Evolutionary conservation across 1,284 basidiomycete species (phyloP), one percentile per base, ranked within the genome.

Genomic region (Ustilago nuda): DNA sequence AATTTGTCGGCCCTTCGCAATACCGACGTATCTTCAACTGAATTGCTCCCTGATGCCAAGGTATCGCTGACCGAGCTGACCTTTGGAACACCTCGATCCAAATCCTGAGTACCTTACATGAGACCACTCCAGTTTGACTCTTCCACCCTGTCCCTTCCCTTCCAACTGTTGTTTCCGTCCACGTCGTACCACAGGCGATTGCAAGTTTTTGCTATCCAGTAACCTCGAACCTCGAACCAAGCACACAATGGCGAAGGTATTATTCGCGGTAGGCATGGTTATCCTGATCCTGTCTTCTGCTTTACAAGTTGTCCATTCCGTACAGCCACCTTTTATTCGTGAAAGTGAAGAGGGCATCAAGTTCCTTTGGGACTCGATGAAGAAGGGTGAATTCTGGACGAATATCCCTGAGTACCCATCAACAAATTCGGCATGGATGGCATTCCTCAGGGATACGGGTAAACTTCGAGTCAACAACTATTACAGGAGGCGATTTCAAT

Each of bases 291-390:
- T 41, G 13, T 1, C 15, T 1, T 15, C 39, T 41, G 39, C 15
- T 27, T 15, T 30, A 8, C 5, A 27, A 6, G 13, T 50, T 5
- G 23, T 19, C 7, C 19, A 12, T 17, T 11, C 46, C 19, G 6
- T 27, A 27, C 9, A 4, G 6, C 46, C 46, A 5, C n/a, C 27
- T 12, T 5, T 52, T 30, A 52, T 52, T n/a, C 4, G 4, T 8
- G 2, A 37, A 4, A 51, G 56, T 36, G 56, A 59, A 37, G 33
- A 48, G 17, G 45, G 19, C 32, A 23, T 59, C 35, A 45, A 23
- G 35, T 36, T 37, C 17, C 56, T 59, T 32, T 53, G 58, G 58
- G 30, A 52, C 37, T n/a, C 32, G 32, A 43, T 48, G 12, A 30
- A 57, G 3, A 5, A 45, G 8, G 56, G 56, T 33, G 17, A 17